Percentiles rank a stretch among this genome's conserved stretches.
Conservation (phyloP, 352 stramenopile species). For the Phytophthora aleatoria region DNA sequence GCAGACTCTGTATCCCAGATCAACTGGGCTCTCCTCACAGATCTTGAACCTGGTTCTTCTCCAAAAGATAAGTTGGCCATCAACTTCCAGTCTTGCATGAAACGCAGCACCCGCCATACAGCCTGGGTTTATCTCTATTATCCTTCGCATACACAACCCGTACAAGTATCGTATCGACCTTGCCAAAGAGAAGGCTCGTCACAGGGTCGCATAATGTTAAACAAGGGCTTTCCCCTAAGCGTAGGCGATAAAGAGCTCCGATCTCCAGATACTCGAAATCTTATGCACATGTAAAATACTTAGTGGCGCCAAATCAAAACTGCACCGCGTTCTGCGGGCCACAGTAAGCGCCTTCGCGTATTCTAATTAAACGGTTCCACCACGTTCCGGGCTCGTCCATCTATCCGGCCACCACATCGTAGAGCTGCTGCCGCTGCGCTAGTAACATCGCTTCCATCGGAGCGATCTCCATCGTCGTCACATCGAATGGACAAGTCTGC, state of each 20-base stretch:
- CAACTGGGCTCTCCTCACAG: not conserved
- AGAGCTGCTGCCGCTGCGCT: constrained; percentile 26
- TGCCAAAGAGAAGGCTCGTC: not conserved
- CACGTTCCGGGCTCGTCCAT: constrained; percentile 13
- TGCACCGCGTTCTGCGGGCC: not conserved
- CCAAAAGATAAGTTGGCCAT: not conserved
- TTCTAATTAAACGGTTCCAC: constrained; percentile 21
- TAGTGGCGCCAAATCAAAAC: constrained; percentile 6
- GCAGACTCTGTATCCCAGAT: not conserved
- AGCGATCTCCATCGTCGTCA: constrained; percentile 33
- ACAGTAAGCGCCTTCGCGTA: not conserved
- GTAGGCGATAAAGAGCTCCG: constrained; percentile 2
- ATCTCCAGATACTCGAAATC: not conserved
- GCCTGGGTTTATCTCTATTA: not conserved
- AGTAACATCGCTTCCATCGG: constrained; percentile 27
- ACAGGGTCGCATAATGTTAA: not conserved
- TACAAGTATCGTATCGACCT: not conserved
- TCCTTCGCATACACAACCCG: not conserved
- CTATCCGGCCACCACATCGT: constrained; percentile 29
- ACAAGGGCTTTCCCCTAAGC: not conserved
- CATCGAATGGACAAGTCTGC: constrained; percentile 47
- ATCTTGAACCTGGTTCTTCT: not conserved
- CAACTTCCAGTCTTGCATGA: not conserved
- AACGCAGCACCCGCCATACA: not conserved
- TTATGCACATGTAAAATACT: constrained; percentile 7